Evolutionary conservation across 805 yeast genomes (phyloP).

Genomic region (Saccharomycopsis fermentans): DNA sequence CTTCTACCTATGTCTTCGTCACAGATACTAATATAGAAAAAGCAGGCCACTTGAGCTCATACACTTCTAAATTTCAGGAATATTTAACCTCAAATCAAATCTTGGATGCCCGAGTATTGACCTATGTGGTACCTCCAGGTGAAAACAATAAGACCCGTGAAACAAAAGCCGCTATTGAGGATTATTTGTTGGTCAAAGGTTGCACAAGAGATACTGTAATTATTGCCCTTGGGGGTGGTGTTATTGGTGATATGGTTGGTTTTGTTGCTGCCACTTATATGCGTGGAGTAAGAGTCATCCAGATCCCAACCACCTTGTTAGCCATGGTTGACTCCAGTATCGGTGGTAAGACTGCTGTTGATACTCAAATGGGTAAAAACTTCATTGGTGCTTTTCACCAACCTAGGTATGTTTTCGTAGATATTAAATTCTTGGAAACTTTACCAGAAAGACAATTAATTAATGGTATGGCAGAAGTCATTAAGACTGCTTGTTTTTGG

Average conservation of each 20-base stretch:
- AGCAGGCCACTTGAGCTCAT: constrained; percentile 48
- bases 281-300: constrained; percentile 94
- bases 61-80: constrained; percentile 33
- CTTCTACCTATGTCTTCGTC: constrained; percentile 87
- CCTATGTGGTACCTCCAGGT: constrained; percentile 80
- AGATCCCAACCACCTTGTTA: constrained; percentile 84
- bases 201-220: constrained; percentile 95
- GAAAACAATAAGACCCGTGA: constrained; percentile 81
- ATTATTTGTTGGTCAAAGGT: constrained; percentile 67
- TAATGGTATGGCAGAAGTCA: constrained; percentile 97
- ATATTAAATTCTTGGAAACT: constrained; percentile 76
- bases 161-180: constrained; percentile 90
- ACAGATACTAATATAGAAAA: constrained; percentile 74
- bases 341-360: constrained; percentile 98
- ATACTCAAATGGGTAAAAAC: constrained; percentile 92
- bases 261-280: constrained; percentile 98
- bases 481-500: constrained; percentile 98
- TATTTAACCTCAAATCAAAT: constrained; percentile 27
- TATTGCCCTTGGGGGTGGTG: constrained; percentile 95
- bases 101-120: constrained; percentile 55
- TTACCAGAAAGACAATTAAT: constrained; percentile 90
- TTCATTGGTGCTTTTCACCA: constrained; percentile 97
- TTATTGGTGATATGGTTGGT: constrained; percentile 98
- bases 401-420: constrained; percentile 81
- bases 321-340: constrained; percentile 98